phyloP scores from a whole-genome alignment of 2,329 filamentous ascomycete species.

The Oidium heveae region DNA sequence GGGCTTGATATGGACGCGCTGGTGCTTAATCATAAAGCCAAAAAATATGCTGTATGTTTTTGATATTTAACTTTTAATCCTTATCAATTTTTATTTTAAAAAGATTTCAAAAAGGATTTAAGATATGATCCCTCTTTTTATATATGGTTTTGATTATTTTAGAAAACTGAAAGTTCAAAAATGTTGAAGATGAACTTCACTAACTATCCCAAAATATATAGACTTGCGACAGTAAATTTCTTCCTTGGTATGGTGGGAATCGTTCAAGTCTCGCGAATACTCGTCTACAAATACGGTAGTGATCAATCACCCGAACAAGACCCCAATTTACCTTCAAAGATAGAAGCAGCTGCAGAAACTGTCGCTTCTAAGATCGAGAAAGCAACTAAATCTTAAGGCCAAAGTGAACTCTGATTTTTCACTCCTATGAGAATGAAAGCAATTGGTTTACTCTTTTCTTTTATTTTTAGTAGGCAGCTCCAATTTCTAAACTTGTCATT shows the following conservation, averaged over 20 bases:
- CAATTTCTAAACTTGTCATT: no score
- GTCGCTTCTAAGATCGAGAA: conserved; percentile 9
- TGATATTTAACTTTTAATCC: not conserved
- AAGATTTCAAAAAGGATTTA: not conserved
- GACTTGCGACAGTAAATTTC: conserved; percentile 90
- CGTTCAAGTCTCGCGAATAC: conserved; percentile 58
- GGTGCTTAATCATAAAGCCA: conserved; percentile 94
- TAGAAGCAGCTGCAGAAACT: conserved; percentile 3
- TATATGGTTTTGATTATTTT: not conserved
- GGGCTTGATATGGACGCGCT: conserved; percentile 90
- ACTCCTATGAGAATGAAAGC: no score
- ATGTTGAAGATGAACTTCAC: not conserved
- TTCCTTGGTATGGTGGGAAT: conserved; percentile 77
- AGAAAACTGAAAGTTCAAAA: not conserved
- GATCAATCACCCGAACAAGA: conserved; percentile 15
- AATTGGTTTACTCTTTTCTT: no score
- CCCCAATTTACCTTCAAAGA: not conserved
- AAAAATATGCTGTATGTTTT: conserved; percentile 59
- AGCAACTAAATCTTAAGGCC: not conserved
- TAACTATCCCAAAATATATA: conserved; percentile 13
- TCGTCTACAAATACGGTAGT: conserved; percentile 33
- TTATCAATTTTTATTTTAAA: not conserved
- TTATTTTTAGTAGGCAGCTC: no score
- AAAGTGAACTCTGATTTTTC: no score
- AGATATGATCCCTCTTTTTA: not conserved